A percentile compares a stretch with the other conserved stretches of the same genome.
Conservation (phyloP, 257 asterid species). For the Capsicum pubescens region DNA sequence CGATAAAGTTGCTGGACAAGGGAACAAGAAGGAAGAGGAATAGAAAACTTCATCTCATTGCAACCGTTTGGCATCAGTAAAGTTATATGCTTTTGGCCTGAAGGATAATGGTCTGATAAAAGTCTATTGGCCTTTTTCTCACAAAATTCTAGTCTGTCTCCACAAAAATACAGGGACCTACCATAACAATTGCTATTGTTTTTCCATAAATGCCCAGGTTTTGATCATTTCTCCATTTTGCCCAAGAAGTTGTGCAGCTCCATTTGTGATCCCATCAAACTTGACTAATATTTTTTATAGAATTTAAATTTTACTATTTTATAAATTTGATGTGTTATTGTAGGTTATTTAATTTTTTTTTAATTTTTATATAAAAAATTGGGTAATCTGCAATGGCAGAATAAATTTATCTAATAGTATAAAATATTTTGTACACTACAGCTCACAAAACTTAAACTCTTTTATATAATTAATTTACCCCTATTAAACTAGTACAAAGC, state of each 20-base stretch:
- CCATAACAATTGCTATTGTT: not conserved
- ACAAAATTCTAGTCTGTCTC: conserved; percentile 26
- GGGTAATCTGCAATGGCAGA: too few relatives aligned
- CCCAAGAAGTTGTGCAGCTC: not conserved
- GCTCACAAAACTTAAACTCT: too few relatives aligned
- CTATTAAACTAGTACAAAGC: not conserved
- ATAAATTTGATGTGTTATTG: too few relatives aligned
- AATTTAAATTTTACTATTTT: too few relatives aligned
- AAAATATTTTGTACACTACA: too few relatives aligned
- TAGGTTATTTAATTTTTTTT: too few relatives aligned
- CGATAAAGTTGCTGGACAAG: not conserved
- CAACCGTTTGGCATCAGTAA: conserved; percentile 37
- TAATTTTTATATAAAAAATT: too few relatives aligned
- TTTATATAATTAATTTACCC: not conserved
- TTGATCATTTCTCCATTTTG: not conserved
- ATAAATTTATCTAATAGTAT: too few relatives aligned
- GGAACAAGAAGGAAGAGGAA: conserved; percentile 1
- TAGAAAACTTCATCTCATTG: conserved; percentile 36
- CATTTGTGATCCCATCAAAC: not conserved
- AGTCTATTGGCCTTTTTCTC: conserved; percentile 29
- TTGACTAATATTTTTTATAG: not conserved
- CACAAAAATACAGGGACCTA: not conserved
- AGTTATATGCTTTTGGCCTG: conserved; percentile 29
- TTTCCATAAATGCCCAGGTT: not conserved
- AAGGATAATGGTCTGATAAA: conserved; percentile 13